Conservation (phyloP, 2,329 filamentous ascomycete species). For the Clonostachys sp. region DNA sequence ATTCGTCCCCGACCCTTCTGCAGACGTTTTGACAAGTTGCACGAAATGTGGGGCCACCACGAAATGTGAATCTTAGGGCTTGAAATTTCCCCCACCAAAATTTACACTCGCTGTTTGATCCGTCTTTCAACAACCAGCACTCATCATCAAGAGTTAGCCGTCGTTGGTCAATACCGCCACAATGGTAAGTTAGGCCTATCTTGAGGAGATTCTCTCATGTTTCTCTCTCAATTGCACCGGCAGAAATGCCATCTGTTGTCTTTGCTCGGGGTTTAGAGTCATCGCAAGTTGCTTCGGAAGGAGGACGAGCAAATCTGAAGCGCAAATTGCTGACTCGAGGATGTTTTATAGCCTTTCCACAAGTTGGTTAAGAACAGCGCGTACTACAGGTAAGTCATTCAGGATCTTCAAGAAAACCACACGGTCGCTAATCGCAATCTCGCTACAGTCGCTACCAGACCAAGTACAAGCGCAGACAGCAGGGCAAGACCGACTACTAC, state of each 20-base stretch:
- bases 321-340: constrained; percentile 99
- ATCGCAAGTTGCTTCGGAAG: constrained; percentile 98
- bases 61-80: constrained; percentile 26
- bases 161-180: constrained; percentile 52
- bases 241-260: constrained; percentile 41
- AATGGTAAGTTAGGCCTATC: constrained; percentile 61
- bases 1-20: constrained; percentile 33
- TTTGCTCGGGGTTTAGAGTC: constrained; percentile 56
- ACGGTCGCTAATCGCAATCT: not conserved
- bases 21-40: not conserved
- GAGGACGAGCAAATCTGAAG: constrained; percentile 71
- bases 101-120: constrained; percentile 10
- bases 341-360: constrained; percentile 70
- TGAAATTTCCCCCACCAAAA: constrained; percentile 33
- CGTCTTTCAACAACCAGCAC: constrained; percentile 11
- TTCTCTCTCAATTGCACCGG: constrained; percentile 11
- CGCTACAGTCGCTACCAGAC: constrained; percentile 87
- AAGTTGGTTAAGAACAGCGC: constrained; percentile 97
- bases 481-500: constrained; percentile 99
- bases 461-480: constrained; percentile 96
- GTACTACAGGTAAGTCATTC: constrained; percentile 84
- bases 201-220: constrained; percentile 8
- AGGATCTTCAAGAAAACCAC: not conserved
- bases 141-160: constrained; percentile 28
- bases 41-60: constrained; percentile 4